Conservation (phyloP, 495 filamentous ascomycete genomes). For the Penicillium coprophilum region DNA sequence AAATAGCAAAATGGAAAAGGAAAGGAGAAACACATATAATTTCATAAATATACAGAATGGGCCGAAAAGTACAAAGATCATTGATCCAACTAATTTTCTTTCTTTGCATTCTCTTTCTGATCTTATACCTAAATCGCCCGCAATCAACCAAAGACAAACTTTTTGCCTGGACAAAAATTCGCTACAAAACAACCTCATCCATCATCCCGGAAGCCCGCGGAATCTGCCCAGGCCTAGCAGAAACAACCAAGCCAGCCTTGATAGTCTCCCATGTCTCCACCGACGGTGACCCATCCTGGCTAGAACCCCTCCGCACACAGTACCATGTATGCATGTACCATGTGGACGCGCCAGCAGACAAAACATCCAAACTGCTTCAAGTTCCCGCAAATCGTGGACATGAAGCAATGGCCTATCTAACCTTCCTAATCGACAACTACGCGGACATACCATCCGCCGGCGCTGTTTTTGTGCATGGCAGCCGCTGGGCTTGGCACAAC, state of each 20-base stretch:
- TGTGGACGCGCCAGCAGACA: constrained; percentile 51
- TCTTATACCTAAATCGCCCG: constrained; percentile 38
- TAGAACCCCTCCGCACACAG: constrained; percentile 26
- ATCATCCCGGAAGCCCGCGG: constrained; percentile 30
- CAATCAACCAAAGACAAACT: constrained; percentile 22
- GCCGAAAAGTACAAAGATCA: constrained; percentile 24
- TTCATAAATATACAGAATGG: constrained; percentile 20
- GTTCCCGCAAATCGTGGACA: constrained; percentile 65
- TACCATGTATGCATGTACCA: constrained; percentile 54
- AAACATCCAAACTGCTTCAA: constrained; percentile 41
- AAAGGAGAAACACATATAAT: constrained; percentile 3
- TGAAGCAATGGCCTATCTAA: constrained; percentile 67
- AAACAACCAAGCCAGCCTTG: constrained; percentile 38
- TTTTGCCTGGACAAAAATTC: constrained; percentile 40
- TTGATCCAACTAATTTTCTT: constrained; percentile 34
- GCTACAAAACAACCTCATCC: constrained; percentile 34
- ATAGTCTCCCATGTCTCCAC: constrained; percentile 36
- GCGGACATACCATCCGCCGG: constrained; percentile 51
- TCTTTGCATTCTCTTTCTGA: constrained; percentile 27
- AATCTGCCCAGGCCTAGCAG: constrained; percentile 35
- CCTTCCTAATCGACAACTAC: constrained; percentile 68
- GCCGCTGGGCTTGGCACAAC: constrained; percentile 48
- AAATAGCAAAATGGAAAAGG: neutral
- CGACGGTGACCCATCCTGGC: constrained; percentile 42
- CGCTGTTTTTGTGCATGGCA: constrained; percentile 47